phyloP scores from a whole-genome alignment of 2,329 filamentous ascomycete genomes.

The Conoideocrella luteorostrata region DNA sequence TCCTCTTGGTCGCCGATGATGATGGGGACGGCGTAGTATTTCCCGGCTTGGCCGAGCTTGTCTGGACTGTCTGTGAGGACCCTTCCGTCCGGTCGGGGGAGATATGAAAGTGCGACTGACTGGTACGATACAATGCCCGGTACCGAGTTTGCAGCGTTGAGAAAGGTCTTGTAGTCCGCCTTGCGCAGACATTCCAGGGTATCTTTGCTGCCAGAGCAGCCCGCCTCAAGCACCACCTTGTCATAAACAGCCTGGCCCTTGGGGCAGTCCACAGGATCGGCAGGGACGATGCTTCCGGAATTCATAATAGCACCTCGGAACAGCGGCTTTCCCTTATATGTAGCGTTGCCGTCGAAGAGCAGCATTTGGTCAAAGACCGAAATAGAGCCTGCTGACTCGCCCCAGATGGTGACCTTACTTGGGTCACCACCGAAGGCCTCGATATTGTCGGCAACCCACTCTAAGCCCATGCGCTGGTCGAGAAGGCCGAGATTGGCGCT shows the following conservation, averaged over 20 bases:
- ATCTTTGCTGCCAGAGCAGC: conserved; percentile 32
- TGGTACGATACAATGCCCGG: neutral
- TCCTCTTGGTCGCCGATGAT: conserved; percentile 4
- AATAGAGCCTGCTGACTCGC: conserved; percentile 48
- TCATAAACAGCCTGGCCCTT: conserved; percentile 2
- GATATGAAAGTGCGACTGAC: neutral
- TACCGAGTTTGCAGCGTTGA: conserved; percentile 12
- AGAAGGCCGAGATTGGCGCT: conserved; percentile 56
- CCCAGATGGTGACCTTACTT: conserved; percentile 53
- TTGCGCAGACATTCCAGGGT: conserved; percentile 6
- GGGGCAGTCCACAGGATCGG: neutral
- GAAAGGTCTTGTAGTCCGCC: conserved; percentile 53
- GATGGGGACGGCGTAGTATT: conserved; percentile 39
- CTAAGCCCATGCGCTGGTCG: conserved; percentile 49
- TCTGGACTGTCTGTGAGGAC: neutral
- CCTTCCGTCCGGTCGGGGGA: conserved; percentile 24
- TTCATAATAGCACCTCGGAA: conserved; percentile 9
- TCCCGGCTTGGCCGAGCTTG: conserved; percentile 44
- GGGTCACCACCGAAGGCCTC: conserved; percentile 57
- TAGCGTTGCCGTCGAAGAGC: conserved; percentile 62
- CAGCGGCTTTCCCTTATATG: neutral
- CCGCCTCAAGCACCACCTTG: neutral
- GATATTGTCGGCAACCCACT: conserved; percentile 59
- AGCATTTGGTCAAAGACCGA: conserved; percentile 38
- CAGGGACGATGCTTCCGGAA: conserved; percentile 40